Evolutionary conservation across 441 rosid genomes (phyloP), one percentile per base, ranked within the genome.

Genomic region (Arabidopsis lyrata): DNA sequence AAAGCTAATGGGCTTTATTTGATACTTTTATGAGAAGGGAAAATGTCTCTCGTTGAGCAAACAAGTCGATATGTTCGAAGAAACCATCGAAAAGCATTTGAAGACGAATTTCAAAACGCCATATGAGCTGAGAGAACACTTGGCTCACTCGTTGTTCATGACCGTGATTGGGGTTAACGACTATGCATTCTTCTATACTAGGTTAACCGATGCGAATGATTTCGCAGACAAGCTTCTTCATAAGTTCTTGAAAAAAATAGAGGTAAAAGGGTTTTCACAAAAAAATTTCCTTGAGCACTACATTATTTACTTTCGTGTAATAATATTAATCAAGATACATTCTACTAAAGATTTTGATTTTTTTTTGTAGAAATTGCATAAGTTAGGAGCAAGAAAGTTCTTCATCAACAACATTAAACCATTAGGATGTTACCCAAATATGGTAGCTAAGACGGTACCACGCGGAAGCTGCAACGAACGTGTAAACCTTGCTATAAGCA

Each of bases 141-240:
- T 75, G 64, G 35, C 64, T 62, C 14, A 75, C 12, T 68, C 79
- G 1, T 68, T 76, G 69, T 74, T 59, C 41, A 39, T 74, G 78
- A 74, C 39, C 18, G 38, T 24, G 12, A 74, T 74, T 42, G 78
- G 73, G 12, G 56, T 74, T 31, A 74, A 74, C 22, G 68, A 74
- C 38, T 74, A 66, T 29, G 53, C 29, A 18, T 59, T 50, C 48
- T 31, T 6, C 38, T 59, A 13, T 50, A 7, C 42, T n/a, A 57
- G 34, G 29, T 32, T 32, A 0, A 18, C 14, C 2, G 11, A 66
- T 66, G 29, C 62, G 0, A 31, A 39, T 50, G 12, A 5, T 20
- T 74, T 74, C 6, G 73, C 73, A 0, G 29, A 66, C 31, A 66
- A 1, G 36, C 78, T 74, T 66, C 67, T 74, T 31, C 47, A 29